Percentiles rank a stretch among this genome's conserved stretches.
Evolutionary conservation across 2,329 filamentous ascomycete species (phyloP).

Genomic region (Colletotrichum sidae): DNA sequence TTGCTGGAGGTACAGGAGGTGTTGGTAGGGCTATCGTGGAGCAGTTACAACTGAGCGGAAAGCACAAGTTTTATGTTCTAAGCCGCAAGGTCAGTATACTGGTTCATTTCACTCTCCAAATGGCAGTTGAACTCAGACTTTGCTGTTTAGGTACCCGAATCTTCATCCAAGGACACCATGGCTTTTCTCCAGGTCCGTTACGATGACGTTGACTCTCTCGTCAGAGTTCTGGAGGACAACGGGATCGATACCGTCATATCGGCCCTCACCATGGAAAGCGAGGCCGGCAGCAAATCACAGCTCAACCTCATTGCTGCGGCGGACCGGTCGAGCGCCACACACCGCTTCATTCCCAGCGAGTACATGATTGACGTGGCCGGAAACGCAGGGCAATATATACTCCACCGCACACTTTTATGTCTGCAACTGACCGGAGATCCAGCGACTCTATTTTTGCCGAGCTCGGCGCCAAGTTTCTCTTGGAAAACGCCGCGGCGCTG

Average conservation of each 20-base stretch:
- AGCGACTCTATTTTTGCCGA: not conserved
- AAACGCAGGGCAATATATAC: not conserved
- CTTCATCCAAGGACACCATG: constrained; percentile 27
- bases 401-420: too few relatives aligned
- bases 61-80: constrained; percentile 54
- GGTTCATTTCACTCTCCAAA: not conserved
- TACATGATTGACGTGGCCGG: constrained; percentile 46
- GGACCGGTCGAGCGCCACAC: constrained; percentile 48
- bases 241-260: constrained; percentile 58
- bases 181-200: constrained; percentile 44
- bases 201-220: constrained; percentile 37
- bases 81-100: not conserved
- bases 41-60: constrained; percentile 46
- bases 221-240: constrained; percentile 45
- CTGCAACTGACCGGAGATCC: too few relatives aligned
- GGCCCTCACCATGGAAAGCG: constrained; percentile 45
- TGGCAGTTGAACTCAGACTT: not conserved
- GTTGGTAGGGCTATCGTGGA: constrained; percentile 60
- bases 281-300: constrained; percentile 41
- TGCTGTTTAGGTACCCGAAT: constrained; percentile 21
- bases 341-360: constrained; percentile 56
- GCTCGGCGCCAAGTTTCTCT: not conserved
- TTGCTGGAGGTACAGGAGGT: constrained; percentile 57
- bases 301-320: constrained; percentile 57
- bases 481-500: constrained; percentile 33